A percentile compares a stretch with the other conserved stretches of the same genome.
These are phyloP conservation scores for Fusarium praegraminearum DNA, from an alignment of 2,329 filamentous ascomycete genomes.

Conservation along the genomic window DNA sequence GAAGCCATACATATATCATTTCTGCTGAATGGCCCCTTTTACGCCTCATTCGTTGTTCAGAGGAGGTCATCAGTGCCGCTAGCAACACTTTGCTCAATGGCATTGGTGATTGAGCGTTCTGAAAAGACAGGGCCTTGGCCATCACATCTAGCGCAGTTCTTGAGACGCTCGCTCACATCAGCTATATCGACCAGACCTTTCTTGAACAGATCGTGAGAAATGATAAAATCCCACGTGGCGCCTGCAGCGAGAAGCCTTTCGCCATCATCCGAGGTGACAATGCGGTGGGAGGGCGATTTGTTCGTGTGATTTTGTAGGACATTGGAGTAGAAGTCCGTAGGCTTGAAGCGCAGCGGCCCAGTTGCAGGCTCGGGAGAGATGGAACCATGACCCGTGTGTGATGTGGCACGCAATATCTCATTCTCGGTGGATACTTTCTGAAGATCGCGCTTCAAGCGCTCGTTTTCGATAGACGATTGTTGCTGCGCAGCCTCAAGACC, in stretches of 20 bases:
- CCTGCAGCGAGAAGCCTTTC: constrained; percentile 78
- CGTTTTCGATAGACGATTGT: constrained; percentile 82
- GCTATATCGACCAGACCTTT: constrained; percentile 83
- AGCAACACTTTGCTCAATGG: constrained; percentile 82
- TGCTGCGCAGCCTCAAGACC: constrained; percentile 80
- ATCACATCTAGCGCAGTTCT: constrained; percentile 81
- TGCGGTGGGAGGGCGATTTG: constrained; percentile 75
- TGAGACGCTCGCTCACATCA: constrained; percentile 82
- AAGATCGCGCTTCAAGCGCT: constrained; percentile 84
- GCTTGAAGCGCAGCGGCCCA: constrained; percentile 77
- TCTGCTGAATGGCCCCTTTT: constrained; percentile 20
- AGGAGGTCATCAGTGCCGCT: constrained; percentile 81
- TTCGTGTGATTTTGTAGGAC: constrained; percentile 71
- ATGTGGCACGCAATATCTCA: constrained; percentile 88
- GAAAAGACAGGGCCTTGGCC: constrained; percentile 90
- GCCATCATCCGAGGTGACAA: constrained; percentile 73
- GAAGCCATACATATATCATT: constrained; percentile 23
- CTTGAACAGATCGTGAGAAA: constrained; percentile 81
- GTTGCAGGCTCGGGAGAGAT: constrained; percentile 65
- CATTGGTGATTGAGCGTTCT: constrained; percentile 77
- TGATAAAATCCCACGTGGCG: constrained; percentile 91
- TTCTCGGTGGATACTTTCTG: constrained; percentile 91
- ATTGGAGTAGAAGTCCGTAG: constrained; percentile 77
- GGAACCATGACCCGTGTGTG: constrained; percentile 57
- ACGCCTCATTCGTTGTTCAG: constrained; percentile 42